Percentiles rank a stretch among this genome's conserved stretches.
phyloP scores from a whole-genome alignment of 345 rosid genomes.

The Syzygium grande region DNA sequence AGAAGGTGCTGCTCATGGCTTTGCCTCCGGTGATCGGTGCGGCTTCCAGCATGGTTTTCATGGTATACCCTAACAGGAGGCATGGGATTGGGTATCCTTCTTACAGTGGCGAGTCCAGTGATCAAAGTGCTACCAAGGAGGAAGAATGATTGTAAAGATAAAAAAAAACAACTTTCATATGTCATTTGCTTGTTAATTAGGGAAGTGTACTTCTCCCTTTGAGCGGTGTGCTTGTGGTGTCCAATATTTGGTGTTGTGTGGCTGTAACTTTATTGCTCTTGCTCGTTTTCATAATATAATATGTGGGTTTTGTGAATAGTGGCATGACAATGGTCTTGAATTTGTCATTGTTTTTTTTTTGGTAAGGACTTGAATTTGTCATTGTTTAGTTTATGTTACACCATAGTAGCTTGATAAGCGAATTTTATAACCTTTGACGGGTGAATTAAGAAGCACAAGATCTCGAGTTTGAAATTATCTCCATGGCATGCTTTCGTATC shows the following conservation, averaged over 20 bases:
- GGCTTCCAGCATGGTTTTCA: conserved; percentile 35
- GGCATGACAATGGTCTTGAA: background rate
- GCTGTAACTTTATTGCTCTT: background rate
- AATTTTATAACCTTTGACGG: background rate
- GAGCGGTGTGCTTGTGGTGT: background rate
- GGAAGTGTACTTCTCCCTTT: background rate
- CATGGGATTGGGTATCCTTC: conserved; percentile 79
- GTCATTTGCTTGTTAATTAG: background rate
- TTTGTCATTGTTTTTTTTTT: background rate
- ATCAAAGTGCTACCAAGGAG: conserved; percentile 18
- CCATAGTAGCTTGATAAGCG: background rate
- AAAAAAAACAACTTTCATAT: background rate
- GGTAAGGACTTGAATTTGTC: background rate
- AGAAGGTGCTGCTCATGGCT: conserved; percentile 45
- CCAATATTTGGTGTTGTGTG: background rate
- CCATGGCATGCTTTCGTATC: background rate
- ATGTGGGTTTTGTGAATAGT: background rate
- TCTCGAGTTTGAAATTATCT: background rate
- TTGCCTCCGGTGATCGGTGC: conserved; percentile 67
- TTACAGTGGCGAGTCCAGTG: background rate
- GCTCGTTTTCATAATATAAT: background rate
- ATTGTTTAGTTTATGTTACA: background rate
- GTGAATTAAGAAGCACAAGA: background rate
- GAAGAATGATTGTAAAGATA: background rate
- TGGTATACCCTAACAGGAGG: conserved; percentile 60